These are phyloP conservation scores for Aspergillus fructus DNA, from an alignment of 2,329 filamentous ascomycete genomes.

Conservation along the genomic window DNA sequence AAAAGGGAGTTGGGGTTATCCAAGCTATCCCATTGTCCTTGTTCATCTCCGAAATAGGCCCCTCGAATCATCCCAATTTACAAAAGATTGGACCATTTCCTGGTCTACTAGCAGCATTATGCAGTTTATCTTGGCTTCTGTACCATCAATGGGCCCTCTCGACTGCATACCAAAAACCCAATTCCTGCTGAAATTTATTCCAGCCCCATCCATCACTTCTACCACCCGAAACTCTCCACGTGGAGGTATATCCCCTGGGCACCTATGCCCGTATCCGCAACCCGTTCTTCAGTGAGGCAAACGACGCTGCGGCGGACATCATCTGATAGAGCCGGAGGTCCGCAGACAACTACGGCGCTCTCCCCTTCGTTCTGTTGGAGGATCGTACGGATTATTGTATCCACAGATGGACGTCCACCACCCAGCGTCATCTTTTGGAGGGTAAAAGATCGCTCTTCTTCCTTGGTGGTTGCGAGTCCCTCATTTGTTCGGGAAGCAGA, in stretches of 20 bases:
- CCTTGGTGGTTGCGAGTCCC: not conserved
- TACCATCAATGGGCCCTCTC: no score
- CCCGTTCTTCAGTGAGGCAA: slow-evolving; percentile 61
- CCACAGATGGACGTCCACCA: slow-evolving; percentile 54
- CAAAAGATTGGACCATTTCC: no score
- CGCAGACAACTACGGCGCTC: slow-evolving; percentile 63
- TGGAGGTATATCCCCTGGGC: slow-evolving; percentile 64
- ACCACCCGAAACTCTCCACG: slow-evolving; percentile 57
- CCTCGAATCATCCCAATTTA: no score
- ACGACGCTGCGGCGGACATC: slow-evolving; percentile 57
- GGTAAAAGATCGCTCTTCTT: not conserved
- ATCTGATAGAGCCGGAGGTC: slow-evolving; percentile 55
- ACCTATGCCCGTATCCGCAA: slow-evolving; percentile 66
- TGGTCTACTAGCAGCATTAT: no score
- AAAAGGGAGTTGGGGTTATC: no score
- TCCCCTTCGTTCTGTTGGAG: slow-evolving; percentile 62
- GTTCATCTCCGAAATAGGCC: no score
- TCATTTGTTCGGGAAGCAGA: not conserved
- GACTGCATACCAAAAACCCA: no score
- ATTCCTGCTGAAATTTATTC: no score
- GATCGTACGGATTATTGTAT: slow-evolving; percentile 53
- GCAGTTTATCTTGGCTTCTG: no score
- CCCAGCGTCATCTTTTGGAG: slow-evolving; percentile 29
- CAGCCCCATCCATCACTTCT: not conserved
- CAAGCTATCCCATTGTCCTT: no score